Percentiles rank a stretch among this genome's conserved stretches.
Conservation (phyloP, 371 early-diverging fungal genomes). For the Cokeromyces recurvatus region DNA sequence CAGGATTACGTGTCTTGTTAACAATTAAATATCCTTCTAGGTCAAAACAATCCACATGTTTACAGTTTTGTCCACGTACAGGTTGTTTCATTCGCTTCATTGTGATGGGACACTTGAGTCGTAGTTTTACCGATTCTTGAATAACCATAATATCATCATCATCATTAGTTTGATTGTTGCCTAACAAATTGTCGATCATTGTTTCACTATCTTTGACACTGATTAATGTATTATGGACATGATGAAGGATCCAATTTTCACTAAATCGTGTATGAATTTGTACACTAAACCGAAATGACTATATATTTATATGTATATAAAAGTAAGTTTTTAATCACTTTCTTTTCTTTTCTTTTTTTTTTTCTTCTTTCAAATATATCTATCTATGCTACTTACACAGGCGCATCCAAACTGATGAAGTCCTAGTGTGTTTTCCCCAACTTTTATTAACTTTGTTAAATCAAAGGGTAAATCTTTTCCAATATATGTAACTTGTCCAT, state of each 20-base stretch:
- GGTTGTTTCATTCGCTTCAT: slow-evolving; percentile 27
- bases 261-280: slow-evolving; percentile 15
- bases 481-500: slow-evolving; percentile 4
- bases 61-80: slow-evolving; percentile 26
- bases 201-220: slow-evolving; percentile 7
- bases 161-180: slow-evolving; percentile 5
- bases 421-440: slow-evolving; percentile 19
- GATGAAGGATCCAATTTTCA: slow-evolving; percentile 14
- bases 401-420: slow-evolving; percentile 26
- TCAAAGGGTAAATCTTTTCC: slow-evolving; percentile 40
- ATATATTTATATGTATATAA: too few relatives aligned
- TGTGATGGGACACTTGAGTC: slow-evolving; percentile 33
- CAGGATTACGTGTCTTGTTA: slow-evolving; percentile 9
- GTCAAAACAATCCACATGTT: slow-evolving; percentile 40
- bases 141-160: slow-evolving; percentile 35
- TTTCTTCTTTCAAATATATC: too few relatives aligned
- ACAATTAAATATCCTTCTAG: slow-evolving; percentile 21
- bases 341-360: too few relatives aligned
- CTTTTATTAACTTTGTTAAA: slow-evolving; percentile 7
- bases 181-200: slow-evolving; percentile 19
- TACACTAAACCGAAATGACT: slow-evolving; percentile 23
- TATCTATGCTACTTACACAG: slow-evolving; percentile 44
- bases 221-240: not conserved
- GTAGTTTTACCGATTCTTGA: slow-evolving; percentile 23
- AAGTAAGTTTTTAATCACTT: too few relatives aligned